Evolutionary conservation across 1,139 yeast genomes (phyloP).

Genomic region (Suhomyces panamericanus): DNA sequence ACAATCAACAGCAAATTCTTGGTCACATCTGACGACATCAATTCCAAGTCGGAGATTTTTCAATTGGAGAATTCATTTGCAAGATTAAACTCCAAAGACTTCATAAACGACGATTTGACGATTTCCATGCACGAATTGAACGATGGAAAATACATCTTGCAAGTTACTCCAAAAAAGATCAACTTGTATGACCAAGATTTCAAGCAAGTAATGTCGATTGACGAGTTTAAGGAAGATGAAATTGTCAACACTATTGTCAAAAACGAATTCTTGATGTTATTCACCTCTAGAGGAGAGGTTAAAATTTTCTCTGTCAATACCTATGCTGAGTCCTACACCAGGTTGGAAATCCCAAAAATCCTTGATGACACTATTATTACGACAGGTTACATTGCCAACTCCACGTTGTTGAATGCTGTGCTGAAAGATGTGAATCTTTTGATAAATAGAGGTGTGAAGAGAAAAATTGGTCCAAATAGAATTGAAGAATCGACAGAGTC

Average conservation of each 20-base stretch:
- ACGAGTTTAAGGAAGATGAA: conserved; percentile 45
- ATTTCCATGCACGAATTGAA: conserved; percentile 65
- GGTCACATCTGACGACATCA: conserved; percentile 69
- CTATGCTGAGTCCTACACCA: conserved; percentile 37
- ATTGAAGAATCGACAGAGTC: conserved; percentile 14
- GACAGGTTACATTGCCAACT: conserved; percentile 61
- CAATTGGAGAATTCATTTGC: conserved; percentile 68
- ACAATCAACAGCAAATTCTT: conserved; percentile 58
- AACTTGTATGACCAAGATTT: conserved; percentile 66
- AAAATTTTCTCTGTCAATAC: conserved; percentile 47
- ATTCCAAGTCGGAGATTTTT: conserved; percentile 70
- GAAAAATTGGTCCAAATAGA: conserved; percentile 24
- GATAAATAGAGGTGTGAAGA: conserved; percentile 31
- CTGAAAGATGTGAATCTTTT: conserved; percentile 40
- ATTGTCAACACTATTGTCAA: conserved; percentile 53
- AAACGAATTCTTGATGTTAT: conserved; percentile 53
- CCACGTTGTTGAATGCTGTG: conserved; percentile 42
- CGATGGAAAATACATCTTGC: conserved; percentile 64
- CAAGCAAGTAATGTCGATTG: conserved; percentile 38
- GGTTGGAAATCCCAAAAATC: conserved; percentile 50
- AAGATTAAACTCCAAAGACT: conserved; percentile 61
- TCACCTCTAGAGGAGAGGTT: conserved; percentile 58
- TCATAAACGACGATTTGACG: conserved; percentile 64
- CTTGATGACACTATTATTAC: conserved; percentile 64
- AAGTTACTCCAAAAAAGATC: conserved; percentile 69